Evolutionary conservation across 2,329 filamentous ascomycete species (phyloP).

Genomic region (Penicillium janthinellum): DNA sequence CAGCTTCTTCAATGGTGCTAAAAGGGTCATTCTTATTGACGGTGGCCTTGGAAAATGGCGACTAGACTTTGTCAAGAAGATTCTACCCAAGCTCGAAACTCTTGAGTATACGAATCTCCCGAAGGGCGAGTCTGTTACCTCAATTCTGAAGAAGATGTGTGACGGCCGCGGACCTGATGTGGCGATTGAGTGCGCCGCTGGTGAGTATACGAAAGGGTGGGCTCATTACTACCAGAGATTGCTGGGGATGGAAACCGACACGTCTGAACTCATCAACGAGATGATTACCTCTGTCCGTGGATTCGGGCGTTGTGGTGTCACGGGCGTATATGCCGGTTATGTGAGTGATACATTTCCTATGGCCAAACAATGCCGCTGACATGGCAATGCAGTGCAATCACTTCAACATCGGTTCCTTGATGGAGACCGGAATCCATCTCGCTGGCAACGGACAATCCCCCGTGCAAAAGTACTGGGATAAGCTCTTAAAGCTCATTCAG

Average conservation of each 20-base stretch:
- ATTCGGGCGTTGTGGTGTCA: conserved; percentile 70
- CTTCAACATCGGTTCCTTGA: conserved; percentile 78
- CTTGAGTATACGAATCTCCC: conserved; percentile 70
- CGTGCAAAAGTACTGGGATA: conserved; percentile 82
- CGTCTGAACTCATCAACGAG: conserved; percentile 63
- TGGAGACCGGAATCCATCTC: conserved; percentile 79
- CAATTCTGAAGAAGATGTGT: conserved; percentile 68
- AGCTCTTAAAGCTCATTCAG: conserved; percentile 68
- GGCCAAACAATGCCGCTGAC: neutral
- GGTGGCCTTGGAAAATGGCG: conserved; percentile 63
- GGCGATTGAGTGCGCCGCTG: conserved; percentile 67
- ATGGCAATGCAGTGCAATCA: conserved; percentile 54
- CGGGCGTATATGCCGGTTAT: conserved; percentile 67
- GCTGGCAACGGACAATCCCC: conserved; percentile 69
- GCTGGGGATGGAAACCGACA: conserved; percentile 77
- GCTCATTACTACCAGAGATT: conserved; percentile 61
- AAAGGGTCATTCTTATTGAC: conserved; percentile 77
- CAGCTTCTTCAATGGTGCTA: conserved; percentile 70
- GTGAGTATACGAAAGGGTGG: conserved; percentile 65
- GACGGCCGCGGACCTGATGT: conserved; percentile 60
- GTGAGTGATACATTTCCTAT: conserved; percentile 43
- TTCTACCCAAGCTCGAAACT: conserved; percentile 66
- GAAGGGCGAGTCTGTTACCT: conserved; percentile 66
- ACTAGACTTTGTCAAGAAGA: conserved; percentile 67
- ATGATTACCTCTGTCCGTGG: conserved; percentile 57